These are phyloP conservation scores for Trichoderma simmonsii DNA, from an alignment of 2,329 filamentous ascomycete species.

Conservation along the genomic window DNA sequence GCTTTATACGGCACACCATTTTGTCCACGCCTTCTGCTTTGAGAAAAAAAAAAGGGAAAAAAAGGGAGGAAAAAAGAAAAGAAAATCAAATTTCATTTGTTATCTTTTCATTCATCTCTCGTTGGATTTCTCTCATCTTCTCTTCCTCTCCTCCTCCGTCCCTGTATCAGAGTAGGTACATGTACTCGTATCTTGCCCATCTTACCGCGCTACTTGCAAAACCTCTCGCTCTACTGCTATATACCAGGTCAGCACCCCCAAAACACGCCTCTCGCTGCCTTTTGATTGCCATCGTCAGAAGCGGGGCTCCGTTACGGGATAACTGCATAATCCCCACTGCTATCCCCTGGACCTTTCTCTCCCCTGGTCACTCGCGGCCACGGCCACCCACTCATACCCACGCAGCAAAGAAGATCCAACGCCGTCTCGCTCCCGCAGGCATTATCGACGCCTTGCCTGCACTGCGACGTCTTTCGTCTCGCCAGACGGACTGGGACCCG, in stretches of 20 bases:
- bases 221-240: not conserved
- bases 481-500: constrained; percentile 13
- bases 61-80: not conserved
- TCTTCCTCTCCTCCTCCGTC: not conserved
- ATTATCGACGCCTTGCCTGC: constrained; percentile 22
- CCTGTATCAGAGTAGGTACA: not conserved
- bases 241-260: not conserved
- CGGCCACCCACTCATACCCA: constrained; percentile 19
- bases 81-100: not conserved
- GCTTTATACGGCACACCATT: not conserved
- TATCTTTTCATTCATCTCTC: not conserved
- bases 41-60: not conserved
- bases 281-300: constrained; percentile 18
- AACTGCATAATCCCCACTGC: constrained; percentile 20
- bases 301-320: constrained; percentile 13
- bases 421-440: constrained; percentile 23
- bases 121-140: not conserved
- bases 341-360: constrained; percentile 4
- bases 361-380: constrained; percentile 13
- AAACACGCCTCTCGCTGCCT: not conserved
- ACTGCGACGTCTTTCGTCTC: constrained; percentile 22
- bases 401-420: constrained; percentile 22
- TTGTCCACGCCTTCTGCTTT: not conserved
- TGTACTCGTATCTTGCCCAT: not conserved
- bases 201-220: not conserved